These are phyloP conservation scores for Fusarium penzigii DNA, from an alignment of 2,329 filamentous ascomycete genomes.

Conservation along the genomic window DNA sequence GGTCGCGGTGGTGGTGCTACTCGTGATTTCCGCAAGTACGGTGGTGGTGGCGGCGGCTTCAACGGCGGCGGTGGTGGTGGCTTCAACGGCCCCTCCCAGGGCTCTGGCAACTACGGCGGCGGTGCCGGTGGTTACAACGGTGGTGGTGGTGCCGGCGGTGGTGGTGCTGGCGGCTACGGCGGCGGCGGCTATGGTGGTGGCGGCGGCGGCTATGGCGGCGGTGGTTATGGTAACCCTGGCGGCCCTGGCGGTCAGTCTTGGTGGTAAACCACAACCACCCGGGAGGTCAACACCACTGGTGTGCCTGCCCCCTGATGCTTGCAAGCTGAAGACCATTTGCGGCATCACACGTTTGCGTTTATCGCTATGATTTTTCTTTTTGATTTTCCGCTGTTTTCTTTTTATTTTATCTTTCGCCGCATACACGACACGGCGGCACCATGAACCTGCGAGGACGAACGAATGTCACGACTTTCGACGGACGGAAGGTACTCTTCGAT, in stretches of 20 bases:
- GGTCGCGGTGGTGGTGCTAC: conserved; percentile 68
- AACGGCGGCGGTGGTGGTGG: conserved; percentile 36
- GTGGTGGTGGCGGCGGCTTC: conserved; percentile 53
- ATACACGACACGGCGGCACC: conserved; percentile 43
- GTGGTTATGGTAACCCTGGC: conserved; percentile 67
- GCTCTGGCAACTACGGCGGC: conserved; percentile 43
- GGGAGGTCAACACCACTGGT: conserved; percentile 7
- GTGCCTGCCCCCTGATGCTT: conserved; percentile 27
- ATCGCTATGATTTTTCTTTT: conserved; percentile 20
- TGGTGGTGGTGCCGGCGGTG: conserved; percentile 57
- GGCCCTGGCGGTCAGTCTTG: conserved; percentile 67
- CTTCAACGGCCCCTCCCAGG: conserved; percentile 34
- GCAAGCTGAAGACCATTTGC: conserved; percentile 10
- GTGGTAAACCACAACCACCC: conserved; percentile 55
- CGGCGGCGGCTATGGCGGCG: conserved; percentile 20
- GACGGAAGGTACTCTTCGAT: conserved; percentile 39
- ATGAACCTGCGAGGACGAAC: conserved; percentile 40
- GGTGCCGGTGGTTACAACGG: conserved; percentile 56
- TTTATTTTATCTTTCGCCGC: conserved; percentile 30
- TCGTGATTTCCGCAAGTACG: conserved; percentile 87
- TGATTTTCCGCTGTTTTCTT: conserved; percentile 26
- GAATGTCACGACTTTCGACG: conserved; percentile 33
- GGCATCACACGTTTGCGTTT: conserved; percentile 21
- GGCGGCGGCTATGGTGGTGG: conserved; percentile 49
- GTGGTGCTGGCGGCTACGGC: too few species aligned